Base-by-base conservation (phyloP, 768 basidiomycete genomes). In the Dioszegia hungarica region DNA sequence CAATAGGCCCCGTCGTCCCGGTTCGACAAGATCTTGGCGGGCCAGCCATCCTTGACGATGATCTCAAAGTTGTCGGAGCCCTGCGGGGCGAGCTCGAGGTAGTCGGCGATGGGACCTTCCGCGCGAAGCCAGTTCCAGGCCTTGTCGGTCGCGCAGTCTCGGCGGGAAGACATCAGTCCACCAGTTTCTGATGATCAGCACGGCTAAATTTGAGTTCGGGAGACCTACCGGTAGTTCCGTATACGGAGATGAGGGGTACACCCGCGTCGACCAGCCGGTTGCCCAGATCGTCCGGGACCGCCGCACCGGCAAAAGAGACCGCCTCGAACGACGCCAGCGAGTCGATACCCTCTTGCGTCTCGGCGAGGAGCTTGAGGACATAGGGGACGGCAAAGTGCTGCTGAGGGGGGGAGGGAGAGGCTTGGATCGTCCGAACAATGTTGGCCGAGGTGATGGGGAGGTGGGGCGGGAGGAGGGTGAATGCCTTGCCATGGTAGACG, bases 231-330 rank as follows among this genome's bases (percentile, higher is more conserved):
- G 81, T 78, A 37, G 78, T 72, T 0, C 83, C 83, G 64, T 81
- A 82, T 45, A 78, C 74, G 10, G 80, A 78, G 12, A 81, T 76
- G 11, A 84, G 73, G 22, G 79, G 80, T 2, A 84, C 79, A 0
- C 83, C 83, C 28, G 78, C 74, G 0, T 75, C 75, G 2, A 79
- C 79, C 14, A 84, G 77, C 36, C 79, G 75, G 53, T 82, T 79
- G 0, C 84, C 83, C 1, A 84, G 70, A 41, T 83, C 82, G 38
- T 82, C 72, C 22, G 84, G 82, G 40, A 83, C 77, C 3, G 84
- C 75, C 12, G 80, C 80, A 1, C 83, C 83, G 25, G 80, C 81
- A 58, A 79, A 83, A 22, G 76, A 77, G 27, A 83, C 81, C n/a
- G 81, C 63, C 40, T 82, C 79, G 62, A 83, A 81, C 14, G 68